Evolutionary conservation across 1,139 yeast genomes (phyloP), one percentile per base, ranked within the genome.

Genomic region (Nematodospora anomalae): DNA sequence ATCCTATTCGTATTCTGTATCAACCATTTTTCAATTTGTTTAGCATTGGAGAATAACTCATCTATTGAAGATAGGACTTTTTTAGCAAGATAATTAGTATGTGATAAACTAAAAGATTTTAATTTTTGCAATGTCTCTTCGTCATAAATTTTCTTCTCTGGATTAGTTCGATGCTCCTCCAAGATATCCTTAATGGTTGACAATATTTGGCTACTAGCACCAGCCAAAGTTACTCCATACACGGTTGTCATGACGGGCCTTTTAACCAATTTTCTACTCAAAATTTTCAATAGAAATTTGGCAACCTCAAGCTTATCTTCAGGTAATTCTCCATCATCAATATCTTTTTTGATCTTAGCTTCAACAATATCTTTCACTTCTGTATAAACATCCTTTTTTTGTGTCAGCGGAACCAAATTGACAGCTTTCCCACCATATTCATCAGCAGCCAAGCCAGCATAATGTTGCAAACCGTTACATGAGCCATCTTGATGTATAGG

Each of bases 191-290:
- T 44, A 8, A 67, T 52, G 32, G 58, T 49, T 21, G 48, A 51
- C 10, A 47, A 38, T 10, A 71, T 60, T 43, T 71, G 76, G 5
- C 42, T 42, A 3, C 53, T 45, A 1, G 70, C 74, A 0, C 76
- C 76, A 45, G 39, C 58, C 3, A 39, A 35, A 0, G 75, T 71
- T 2, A 71, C 76, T 0, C 76, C 76, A 44, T 71, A 71, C 0
- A 71, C 76, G 3, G 70, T 65, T 2, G 76, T 71, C 76, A 71
- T 71, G 2, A 70, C 67, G 2, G 76, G 71, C 36, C 69, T 66
- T 44, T 71, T 71, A 24, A 71, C 56, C 16, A 70, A 47, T 30
- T 66, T 67, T 7, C 76, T 45, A 12, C 52, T 46, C 10, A 68
- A 42, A 4, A 68, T 28, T 1, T 42, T 45, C 6, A 35, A 32